Percentiles rank a stretch among this genome's conserved stretches.
These are phyloP conservation scores for Didymella keratinophila DNA, from an alignment of 2,329 filamentous ascomycete species.

Conservation along the genomic window DNA sequence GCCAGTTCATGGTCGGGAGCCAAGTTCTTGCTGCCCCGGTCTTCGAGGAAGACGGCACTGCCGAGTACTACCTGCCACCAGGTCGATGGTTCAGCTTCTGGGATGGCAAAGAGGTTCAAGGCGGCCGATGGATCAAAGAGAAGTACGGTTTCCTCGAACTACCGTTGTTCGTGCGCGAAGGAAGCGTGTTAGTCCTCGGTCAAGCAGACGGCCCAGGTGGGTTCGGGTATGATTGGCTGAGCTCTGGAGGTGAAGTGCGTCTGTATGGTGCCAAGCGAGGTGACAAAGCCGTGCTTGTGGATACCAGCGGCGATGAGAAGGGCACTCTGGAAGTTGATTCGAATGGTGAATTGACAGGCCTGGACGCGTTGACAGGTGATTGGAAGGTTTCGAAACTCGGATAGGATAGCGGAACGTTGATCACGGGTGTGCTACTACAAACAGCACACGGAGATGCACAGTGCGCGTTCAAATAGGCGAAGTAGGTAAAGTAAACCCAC, in stretches of 20 bases:
- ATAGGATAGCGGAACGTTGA: conserved; percentile 25
- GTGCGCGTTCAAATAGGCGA: neutral
- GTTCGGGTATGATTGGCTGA: conserved; percentile 54
- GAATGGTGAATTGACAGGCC: conserved; percentile 40
- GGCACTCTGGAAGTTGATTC: conserved; percentile 41
- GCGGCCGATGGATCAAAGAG: conserved; percentile 56
- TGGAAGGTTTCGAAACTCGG: conserved; percentile 45
- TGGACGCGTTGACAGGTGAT: conserved; percentile 42
- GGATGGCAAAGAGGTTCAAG: conserved; percentile 51
- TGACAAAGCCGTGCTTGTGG: conserved; percentile 47
- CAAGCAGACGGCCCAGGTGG: conserved; percentile 49
- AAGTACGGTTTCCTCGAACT: conserved; percentile 51
- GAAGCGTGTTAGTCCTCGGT: conserved; percentile 52
- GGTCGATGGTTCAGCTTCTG: conserved; percentile 62
- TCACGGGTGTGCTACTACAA: conserved; percentile 8
- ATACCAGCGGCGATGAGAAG: conserved; percentile 42
- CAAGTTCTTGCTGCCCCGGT: conserved; percentile 70
- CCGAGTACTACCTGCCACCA: conserved; percentile 71
- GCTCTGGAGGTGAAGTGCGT: conserved; percentile 48
- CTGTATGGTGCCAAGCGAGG: conserved; percentile 49
- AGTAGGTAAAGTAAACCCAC: conserved; percentile 1
- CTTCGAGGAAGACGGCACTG: conserved; percentile 68
- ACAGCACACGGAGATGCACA: conserved; percentile 11
- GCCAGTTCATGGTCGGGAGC: conserved; percentile 76
- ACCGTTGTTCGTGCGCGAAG: conserved; percentile 54